A percentile compares a stretch with the other conserved stretches of the same genome.
Conservation (phyloP, 345 rosid genomes). For the Eucalyptus urophylla region DNA sequence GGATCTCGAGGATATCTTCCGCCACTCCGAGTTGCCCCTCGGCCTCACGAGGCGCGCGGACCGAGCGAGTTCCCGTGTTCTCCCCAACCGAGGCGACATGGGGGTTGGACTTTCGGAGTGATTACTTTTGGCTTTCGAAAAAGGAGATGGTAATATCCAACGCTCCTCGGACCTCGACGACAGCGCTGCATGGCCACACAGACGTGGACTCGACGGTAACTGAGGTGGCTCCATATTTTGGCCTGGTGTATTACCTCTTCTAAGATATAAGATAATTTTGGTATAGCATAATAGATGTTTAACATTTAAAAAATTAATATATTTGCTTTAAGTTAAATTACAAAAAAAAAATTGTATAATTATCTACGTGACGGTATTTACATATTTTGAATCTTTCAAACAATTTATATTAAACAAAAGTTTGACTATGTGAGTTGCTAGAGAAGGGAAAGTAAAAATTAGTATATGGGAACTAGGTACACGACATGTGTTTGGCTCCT, state of each 20-base stretch:
- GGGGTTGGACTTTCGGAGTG: neutral
- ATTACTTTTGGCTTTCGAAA: neutral
- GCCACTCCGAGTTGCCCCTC: neutral
- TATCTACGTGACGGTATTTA: accelerated
- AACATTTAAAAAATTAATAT: no score
- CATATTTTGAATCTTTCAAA: no score
- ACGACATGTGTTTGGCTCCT: neutral
- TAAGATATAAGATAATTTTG: neutral
- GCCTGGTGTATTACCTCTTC: neutral
- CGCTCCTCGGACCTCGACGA: neutral
- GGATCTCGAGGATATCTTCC: no score
- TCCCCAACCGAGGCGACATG: neutral
- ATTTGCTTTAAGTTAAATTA: neutral
- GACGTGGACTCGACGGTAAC: neutral
- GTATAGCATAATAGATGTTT: neutral
- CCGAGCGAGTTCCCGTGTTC: neutral
- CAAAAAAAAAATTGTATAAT: no score
- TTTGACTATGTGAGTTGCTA: accelerated
- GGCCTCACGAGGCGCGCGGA: neutral
- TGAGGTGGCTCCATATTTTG: neutral
- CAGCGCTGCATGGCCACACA: neutral
- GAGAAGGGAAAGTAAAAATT: no score
- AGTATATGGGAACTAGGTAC: no score
- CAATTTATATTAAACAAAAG: no score
- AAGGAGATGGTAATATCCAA: accelerated